Evolutionary conservation across 768 basidiomycete genomes (phyloP).

Genomic region (Macrocybe gigantea): DNA sequence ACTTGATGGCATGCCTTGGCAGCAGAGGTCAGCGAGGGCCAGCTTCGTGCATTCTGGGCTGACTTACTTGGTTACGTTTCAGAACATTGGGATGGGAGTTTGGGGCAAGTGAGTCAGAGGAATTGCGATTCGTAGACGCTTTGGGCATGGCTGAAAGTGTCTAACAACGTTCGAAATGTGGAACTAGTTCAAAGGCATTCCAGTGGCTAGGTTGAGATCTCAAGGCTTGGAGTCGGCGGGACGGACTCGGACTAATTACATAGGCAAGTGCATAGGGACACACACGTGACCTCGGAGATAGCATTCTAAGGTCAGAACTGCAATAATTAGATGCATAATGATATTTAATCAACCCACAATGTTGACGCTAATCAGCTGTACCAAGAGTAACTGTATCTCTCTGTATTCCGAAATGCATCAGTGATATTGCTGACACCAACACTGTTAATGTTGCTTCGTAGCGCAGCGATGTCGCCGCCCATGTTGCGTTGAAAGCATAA

Average conservation of each 20-base stretch:
- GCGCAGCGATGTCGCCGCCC: constrained; percentile 38
- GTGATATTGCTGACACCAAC: constrained; percentile 41
- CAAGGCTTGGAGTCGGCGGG: too few species aligned
- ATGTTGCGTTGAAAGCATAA: constrained; percentile 39
- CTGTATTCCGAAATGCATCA: constrained; percentile 25
- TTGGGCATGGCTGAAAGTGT: constrained; percentile 30
- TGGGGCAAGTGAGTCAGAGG: constrained; percentile 17
- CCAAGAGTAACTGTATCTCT: constrained; percentile 25
- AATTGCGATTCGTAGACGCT: constrained; percentile 20
- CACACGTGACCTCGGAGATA: too few species aligned
- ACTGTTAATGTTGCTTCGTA: constrained; percentile 20
- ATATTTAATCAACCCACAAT: too few species aligned
- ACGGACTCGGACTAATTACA: too few species aligned
- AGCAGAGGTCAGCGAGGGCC: constrained; percentile 2
- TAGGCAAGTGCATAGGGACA: too few species aligned
- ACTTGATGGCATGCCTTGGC: constrained; percentile 52
- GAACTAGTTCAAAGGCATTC: too few species aligned
- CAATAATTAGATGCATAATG: too few species aligned
- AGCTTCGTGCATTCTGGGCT: background rate
- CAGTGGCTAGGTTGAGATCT: too few species aligned
- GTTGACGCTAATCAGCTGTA: background rate
- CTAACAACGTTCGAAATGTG: too few species aligned
- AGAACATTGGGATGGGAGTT: constrained; percentile 38
- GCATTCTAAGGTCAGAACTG: too few species aligned
- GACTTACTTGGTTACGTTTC: constrained; percentile 46